These are phyloP conservation scores for Talaromyces proteolyticus DNA, from an alignment of 495 filamentous ascomycete genomes.

Conservation along the genomic window DNA sequence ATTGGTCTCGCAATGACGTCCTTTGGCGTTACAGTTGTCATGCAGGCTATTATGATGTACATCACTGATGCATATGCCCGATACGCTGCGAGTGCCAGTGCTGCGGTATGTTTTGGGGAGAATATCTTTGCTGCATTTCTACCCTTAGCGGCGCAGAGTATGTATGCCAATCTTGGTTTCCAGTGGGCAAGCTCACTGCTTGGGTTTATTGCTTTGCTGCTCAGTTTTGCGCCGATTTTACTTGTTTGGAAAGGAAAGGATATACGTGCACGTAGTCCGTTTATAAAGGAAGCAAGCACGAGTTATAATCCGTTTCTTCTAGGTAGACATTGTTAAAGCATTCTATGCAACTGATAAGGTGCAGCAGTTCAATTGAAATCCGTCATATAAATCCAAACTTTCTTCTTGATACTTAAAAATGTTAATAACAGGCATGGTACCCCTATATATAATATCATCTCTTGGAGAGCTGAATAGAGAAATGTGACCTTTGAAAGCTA, in stretches of 20 bases:
- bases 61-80: slow-evolving; percentile 22
- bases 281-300: slow-evolving; percentile 7
- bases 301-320: too few species aligned
- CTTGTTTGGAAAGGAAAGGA: slow-evolving; percentile 21
- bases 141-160: slow-evolving; percentile 33
- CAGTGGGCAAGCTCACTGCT: slow-evolving; percentile 39
- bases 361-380: too few species aligned
- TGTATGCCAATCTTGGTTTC: slow-evolving; percentile 36
- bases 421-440: too few species aligned
- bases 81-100: slow-evolving; percentile 29
- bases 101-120: slow-evolving; percentile 28
- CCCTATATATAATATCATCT: too few species aligned
- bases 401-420: too few species aligned
- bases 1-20: slow-evolving; percentile 32
- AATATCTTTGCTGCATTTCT: slow-evolving; percentile 29
- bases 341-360: too few species aligned
- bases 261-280: slow-evolving; percentile 15
- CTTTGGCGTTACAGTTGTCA: slow-evolving; percentile 14
- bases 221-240: slow-evolving; percentile 26
- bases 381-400: too few species aligned
- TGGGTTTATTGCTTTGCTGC: slow-evolving; percentile 26
- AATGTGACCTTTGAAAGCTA: too few species aligned
- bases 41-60: slow-evolving; percentile 17
- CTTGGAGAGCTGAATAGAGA: too few species aligned
- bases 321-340: too few species aligned